Conservation (phyloP, 208 protist genomes). For the Acanthamoeba comandoni region DNA sequence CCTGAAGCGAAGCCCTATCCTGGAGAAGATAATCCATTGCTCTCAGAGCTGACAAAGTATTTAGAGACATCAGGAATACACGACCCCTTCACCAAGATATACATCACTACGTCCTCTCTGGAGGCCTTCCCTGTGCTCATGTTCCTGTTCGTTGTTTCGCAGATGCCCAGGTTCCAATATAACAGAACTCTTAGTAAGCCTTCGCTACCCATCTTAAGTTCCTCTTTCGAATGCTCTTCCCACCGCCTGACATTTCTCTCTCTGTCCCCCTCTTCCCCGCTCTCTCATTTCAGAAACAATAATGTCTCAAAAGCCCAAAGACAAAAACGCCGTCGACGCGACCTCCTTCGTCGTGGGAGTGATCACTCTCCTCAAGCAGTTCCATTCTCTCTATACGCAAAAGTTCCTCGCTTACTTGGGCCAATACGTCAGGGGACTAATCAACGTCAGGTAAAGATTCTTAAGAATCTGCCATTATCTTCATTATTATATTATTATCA, state of each 20-base stretch:
- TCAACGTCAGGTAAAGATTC: constrained; percentile 76
- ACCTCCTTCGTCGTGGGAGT: constrained; percentile 92
- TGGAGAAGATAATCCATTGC: constrained; percentile 87
- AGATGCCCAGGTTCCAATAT: constrained; percentile 88
- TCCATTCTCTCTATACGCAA: constrained; percentile 90
- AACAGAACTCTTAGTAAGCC: constrained; percentile 76
- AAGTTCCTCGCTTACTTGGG: constrained; percentile 91
- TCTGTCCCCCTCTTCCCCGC: background rate
- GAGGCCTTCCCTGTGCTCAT: constrained; percentile 90
- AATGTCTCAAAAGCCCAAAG: constrained; percentile 80
- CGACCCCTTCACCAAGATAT: constrained; percentile 90
- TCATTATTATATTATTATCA: constrained; percentile 2
- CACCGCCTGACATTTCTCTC: background rate
- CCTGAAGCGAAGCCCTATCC: constrained; percentile 90
- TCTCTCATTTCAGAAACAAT: constrained; percentile 53
- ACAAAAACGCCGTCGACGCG: constrained; percentile 89
- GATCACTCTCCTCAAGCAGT: constrained; percentile 93
- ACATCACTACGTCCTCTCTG: constrained; percentile 88
- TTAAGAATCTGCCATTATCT: background rate
- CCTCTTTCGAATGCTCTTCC: background rate
- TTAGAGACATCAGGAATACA: constrained; percentile 91
- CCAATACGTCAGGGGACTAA: constrained; percentile 89
- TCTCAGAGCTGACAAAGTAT: constrained; percentile 89
- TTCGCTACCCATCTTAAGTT: background rate
- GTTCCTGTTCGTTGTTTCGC: constrained; percentile 88